phyloP scores from a whole-genome alignment of 257 asterid genomes.

The Solanum rostratum region DNA sequence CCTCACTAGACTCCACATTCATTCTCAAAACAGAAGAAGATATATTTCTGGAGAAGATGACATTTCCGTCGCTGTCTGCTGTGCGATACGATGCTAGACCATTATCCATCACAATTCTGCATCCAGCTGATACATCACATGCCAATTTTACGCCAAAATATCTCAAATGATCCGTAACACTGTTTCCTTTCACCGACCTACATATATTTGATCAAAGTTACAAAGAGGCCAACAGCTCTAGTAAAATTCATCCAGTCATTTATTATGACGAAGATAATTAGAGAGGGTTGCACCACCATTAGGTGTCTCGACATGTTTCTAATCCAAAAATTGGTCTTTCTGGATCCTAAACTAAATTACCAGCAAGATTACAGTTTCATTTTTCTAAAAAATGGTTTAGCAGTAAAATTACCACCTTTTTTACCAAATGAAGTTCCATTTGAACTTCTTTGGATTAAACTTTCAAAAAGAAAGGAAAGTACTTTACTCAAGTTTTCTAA shows the following conservation, averaged over 20 bases:
- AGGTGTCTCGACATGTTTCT: background rate
- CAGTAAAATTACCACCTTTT: background rate
- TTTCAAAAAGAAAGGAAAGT: background rate
- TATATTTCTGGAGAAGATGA: slow-evolving; percentile 35
- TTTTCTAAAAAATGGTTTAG: background rate
- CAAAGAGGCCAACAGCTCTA: background rate
- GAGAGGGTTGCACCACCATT: background rate
- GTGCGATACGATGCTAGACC: slow-evolving; percentile 28
- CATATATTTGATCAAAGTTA: background rate
- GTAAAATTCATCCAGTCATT: background rate
- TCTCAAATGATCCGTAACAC: slow-evolving; percentile 68
- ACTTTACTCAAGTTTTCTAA: background rate
- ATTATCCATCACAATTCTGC: slow-evolving; percentile 62
- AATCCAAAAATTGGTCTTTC: background rate
- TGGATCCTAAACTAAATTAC: background rate
- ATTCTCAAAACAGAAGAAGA: slow-evolving; percentile 26
- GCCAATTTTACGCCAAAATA: slow-evolving; percentile 75
- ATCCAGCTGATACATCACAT: slow-evolving; percentile 34
- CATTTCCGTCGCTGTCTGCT: slow-evolving; percentile 53
- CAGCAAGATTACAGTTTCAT: background rate
- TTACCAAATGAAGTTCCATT: background rate
- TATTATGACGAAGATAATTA: background rate
- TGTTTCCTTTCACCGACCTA: slow-evolving; percentile 90
- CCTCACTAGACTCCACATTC: slow-evolving; percentile 10
- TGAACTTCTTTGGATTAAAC: background rate